Conservation (phyloP, 148 eudicot genomes). For the Amaranthus cruentus region DNA sequence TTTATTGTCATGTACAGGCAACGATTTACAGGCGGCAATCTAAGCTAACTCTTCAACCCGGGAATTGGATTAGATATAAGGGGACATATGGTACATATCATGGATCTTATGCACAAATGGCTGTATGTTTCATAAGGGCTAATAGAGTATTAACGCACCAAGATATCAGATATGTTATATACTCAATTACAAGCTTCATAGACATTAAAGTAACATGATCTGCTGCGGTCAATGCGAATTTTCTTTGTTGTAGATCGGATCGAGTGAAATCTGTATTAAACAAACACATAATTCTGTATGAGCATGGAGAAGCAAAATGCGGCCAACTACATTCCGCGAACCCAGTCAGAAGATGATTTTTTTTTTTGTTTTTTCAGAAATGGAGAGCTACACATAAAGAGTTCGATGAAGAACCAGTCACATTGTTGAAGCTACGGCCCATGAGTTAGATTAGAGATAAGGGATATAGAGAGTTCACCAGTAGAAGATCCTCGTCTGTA, state of each 20-base stretch:
- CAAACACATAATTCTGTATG: neutral
- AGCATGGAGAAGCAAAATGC: neutral
- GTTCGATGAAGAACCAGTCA: neutral
- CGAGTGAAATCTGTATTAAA: conserved; percentile 56
- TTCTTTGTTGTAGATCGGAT: conserved; percentile 24
- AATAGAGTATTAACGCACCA: too few relatives aligned
- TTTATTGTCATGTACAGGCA: neutral
- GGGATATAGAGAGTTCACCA: conserved; percentile 43
- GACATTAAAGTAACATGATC: conserved; percentile 3
- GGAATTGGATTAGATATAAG: neutral
- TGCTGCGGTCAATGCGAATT: neutral
- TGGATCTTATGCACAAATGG: conserved; percentile 9
- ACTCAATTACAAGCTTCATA: neutral
- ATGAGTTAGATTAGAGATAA: neutral
- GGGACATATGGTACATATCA: neutral
- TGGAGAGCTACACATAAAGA: neutral
- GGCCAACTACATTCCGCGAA: neutral
- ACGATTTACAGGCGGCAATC: conserved; percentile 1
- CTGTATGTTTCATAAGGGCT: neutral
- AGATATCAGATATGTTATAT: too few relatives aligned
- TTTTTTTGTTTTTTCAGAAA: neutral
- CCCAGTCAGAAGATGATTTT: neutral
- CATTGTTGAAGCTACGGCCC: neutral
- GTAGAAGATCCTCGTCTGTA: conserved; percentile 90
- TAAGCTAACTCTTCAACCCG: neutral